phyloP scores from a whole-genome alignment of 2,329 filamentous ascomycete species.

The Claviceps africana region DNA sequence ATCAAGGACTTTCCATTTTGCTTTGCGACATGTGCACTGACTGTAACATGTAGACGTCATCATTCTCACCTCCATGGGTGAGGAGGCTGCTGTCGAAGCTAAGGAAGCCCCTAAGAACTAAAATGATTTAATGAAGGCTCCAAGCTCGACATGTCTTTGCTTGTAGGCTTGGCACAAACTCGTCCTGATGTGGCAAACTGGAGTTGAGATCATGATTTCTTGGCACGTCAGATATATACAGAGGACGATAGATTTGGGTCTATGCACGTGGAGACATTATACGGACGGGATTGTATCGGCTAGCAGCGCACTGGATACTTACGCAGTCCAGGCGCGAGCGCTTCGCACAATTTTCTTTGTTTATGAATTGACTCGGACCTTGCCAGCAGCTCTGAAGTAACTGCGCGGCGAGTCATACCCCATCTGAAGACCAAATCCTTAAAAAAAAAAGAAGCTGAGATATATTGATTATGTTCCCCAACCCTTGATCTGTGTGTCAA shows the following conservation, averaged over 20 bases:
- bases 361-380: conserved; percentile 20
- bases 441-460: conserved; percentile 26
- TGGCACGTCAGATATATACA: conserved; percentile 21
- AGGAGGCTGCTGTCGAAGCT: conserved; percentile 81
- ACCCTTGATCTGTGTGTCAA: neutral
- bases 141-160: conserved; percentile 12
- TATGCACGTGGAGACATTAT: conserved; percentile 27
- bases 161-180: conserved; percentile 13
- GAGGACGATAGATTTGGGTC: conserved; percentile 25
- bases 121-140: conserved; percentile 8
- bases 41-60: conserved; percentile 54
- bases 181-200: conserved; percentile 13
- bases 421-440: conserved; percentile 16
- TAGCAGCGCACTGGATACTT: conserved; percentile 22
- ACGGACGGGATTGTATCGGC: conserved; percentile 31
- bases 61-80: conserved; percentile 89
- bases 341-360: conserved; percentile 21
- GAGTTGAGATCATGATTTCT: conserved; percentile 16
- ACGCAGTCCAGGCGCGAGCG: conserved; percentile 10
- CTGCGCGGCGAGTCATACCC: conserved; percentile 17
- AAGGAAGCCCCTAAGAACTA: conserved; percentile 64
- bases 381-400: conserved; percentile 18
- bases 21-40: neutral
- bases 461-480: conserved; percentile 13
- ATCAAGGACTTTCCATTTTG: neutral